Percentiles rank a stretch among this genome's conserved stretches.
These are phyloP conservation scores for Medicago ruthenica DNA, from an alignment of 306 rosid species.

Conservation along the genomic window DNA sequence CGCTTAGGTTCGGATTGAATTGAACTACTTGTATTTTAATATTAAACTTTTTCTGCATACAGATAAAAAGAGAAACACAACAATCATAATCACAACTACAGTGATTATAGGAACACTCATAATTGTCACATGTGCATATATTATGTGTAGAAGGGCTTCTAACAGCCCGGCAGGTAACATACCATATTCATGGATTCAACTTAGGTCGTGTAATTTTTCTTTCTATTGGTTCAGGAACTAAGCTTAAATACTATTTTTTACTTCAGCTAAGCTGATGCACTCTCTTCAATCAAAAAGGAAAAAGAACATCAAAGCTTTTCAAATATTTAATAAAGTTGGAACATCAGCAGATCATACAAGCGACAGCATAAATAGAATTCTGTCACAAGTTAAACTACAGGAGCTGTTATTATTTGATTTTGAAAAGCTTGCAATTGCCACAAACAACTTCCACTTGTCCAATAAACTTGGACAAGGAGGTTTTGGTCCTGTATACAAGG, in stretches of 20 bases:
- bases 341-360: background rate
- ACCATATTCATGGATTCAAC: background rate
- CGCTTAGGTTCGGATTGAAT: too few species aligned
- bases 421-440: slow-evolving; percentile 36
- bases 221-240: too few species aligned
- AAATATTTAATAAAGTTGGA: too few species aligned
- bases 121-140: slow-evolving; percentile 12
- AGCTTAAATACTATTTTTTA: too few species aligned
- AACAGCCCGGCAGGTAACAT: background rate
- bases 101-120: slow-evolving; percentile 16
- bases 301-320: too few species aligned
- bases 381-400: slow-evolving; percentile 20
- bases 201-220: too few species aligned
- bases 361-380: background rate
- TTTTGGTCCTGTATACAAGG: slow-evolving; percentile 42
- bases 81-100: slow-evolving; percentile 11
- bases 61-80: background rate
- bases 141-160: slow-evolving; percentile 21
- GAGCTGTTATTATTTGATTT: slow-evolving; percentile 17
- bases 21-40: too few species aligned
- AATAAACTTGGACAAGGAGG: slow-evolving; percentile 48
- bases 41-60: background rate
- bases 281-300: too few species aligned
- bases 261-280: too few species aligned
- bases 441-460: slow-evolving; percentile 44